Evolutionary conservation across 129 eudicot genomes (phyloP), one percentile per base, ranked within the genome.

Genomic region (Scalesia atractyloides): DNA sequence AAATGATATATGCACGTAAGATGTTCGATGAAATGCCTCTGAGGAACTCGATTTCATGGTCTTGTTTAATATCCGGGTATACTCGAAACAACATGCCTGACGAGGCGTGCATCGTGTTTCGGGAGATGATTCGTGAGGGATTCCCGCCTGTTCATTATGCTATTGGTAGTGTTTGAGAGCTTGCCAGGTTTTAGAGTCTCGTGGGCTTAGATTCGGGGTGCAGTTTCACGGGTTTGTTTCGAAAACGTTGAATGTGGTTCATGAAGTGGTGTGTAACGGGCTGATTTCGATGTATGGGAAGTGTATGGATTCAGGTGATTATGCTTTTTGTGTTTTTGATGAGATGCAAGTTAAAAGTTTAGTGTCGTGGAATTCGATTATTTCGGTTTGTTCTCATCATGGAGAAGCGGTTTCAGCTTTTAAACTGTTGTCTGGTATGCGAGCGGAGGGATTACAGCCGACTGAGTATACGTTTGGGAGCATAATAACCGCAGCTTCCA

Each of bases 51-150:
- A 89, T 94, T 64, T 66, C 96, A 9, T 94, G 98, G 98, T 84
- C 97, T 50, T 90, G 97, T 70, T 75, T 94, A 89, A 82, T 94
- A 68, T 85, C 97, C 10, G 98, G 98, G 74, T 94, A 81, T 73
- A 75, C 83, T 4, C 86, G 82, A 67, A 87, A 86, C 70, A 83
- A 70, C 0, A 74, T 87, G 85, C 72, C 80, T 26, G 0, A 68
- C 30, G 84, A 86, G 58, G 96, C 96, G 0, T 82, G 89, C 75
- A 66, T 3, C 66, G 60, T 75, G 61, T 90, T 94, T 39, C 61
- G 80, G 41, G 86, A 77, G 30, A 87, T 94, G 96, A 64, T 90
- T 26, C 60, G 79, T 41, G 80, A 37, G 3, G 96, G 97, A 20
- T 68, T 73, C 72, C 6, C 75, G 13, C 89, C 90, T 10, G 88